Conservation (phyloP, 192 early-diverging fungal species). For the Entomortierella parvispora region DNA sequence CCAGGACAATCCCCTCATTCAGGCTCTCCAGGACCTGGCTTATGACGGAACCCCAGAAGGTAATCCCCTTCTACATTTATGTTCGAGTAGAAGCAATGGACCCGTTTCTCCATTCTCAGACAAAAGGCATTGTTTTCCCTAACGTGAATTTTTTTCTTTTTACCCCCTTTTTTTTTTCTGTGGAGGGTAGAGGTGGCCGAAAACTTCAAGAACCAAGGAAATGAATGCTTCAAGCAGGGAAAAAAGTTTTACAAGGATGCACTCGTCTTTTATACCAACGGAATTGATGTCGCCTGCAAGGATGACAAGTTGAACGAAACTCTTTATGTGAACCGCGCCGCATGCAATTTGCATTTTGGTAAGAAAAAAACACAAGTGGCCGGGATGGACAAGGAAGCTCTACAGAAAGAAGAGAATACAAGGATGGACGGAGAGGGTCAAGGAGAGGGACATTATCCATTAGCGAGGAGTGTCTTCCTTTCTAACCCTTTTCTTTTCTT, state of each 20-base stretch:
- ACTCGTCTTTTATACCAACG: slow-evolving; percentile 88
- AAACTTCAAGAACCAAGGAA: slow-evolving; percentile 97
- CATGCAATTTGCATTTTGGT: slow-evolving; percentile 88
- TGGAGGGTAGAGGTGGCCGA: slow-evolving; percentile 70
- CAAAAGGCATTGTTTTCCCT: not conserved
- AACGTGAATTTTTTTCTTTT: not conserved
- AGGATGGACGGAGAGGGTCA: too few relatives aligned
- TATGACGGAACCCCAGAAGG: slow-evolving; percentile 96
- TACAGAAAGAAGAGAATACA: too few relatives aligned
- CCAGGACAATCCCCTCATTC: slow-evolving; percentile 78
- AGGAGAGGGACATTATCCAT: too few relatives aligned
- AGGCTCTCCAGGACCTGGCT: slow-evolving; percentile 84
- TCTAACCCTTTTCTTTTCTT: not conserved
- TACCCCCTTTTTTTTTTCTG: not conserved
- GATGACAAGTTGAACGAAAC: slow-evolving; percentile 82
- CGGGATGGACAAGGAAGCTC: too few relatives aligned
- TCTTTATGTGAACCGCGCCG: slow-evolving; percentile 90
- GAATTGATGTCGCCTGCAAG: slow-evolving; percentile 75
- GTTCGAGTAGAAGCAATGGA: not conserved
- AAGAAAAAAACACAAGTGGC: slow-evolving; percentile 12
- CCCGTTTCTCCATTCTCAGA: not conserved
- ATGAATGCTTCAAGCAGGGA: slow-evolving; percentile 85
- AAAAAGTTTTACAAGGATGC: slow-evolving; percentile 78
- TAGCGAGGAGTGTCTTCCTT: not conserved
- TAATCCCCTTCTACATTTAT: slow-evolving; percentile 18